Evolutionary conservation across 768 basidiomycete species (phyloP), one percentile per base, ranked within the genome.

Genomic region (Suillus bovinus): DNA sequence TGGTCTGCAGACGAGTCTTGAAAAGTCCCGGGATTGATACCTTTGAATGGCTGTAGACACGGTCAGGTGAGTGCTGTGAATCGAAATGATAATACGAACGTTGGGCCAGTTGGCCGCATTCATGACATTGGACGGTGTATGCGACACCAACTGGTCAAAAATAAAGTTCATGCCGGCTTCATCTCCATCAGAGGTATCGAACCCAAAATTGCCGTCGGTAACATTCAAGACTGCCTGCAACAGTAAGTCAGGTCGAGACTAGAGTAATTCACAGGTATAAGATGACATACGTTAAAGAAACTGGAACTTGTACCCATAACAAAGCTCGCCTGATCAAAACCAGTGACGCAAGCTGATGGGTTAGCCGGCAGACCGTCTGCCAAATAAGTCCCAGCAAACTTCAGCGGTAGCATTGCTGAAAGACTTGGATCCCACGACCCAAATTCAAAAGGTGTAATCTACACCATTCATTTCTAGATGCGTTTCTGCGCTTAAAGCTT

Each of bases 221-320:
- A 73, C 79, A 66, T 87, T 78, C 2, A 86, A 66, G 24, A 80
- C 73, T 83, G 84, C 81, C 84, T 84, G 60, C 31, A 66, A n/a
- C 10, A 49, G 20, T 50, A 17, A 61, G 58, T 16, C 41, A 39
- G 42, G 34, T 17, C 44, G 38, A 62, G 6, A 22, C 11, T 10
- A 24, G 22, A 38, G 36, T 33, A 2, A 4, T 3, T 22, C 29
- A 0, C 22, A 61, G 16, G 34, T 56, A 20, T 55, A 47, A 16
- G 64, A 39, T 31, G 4, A 65, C 77, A 61, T 65, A 84, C 86
- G 65, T 86, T 87, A 74, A 90, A 90, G 29, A 89, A 71, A 66
- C 82, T 87, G 20, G 89, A 84, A 41, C 90, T 91, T 3, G 84
- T 85, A 10, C 89, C 92, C 80, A 91, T 88, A 38, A 93, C 71